Conservation (phyloP, 148 eudicot genomes). For the Dysphania ambrosioides region DNA sequence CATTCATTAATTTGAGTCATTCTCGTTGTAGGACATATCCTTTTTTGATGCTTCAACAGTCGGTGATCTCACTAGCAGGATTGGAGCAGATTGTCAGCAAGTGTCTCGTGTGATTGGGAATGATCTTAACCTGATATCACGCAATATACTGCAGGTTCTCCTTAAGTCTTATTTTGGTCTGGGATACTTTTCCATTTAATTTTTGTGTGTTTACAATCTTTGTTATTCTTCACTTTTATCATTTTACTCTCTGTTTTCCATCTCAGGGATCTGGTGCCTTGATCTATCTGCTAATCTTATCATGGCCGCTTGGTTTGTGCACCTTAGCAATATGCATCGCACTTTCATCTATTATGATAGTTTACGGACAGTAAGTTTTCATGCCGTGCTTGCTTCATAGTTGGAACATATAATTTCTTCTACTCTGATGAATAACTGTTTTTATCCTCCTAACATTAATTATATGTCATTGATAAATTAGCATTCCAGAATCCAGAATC, state of each 20-base stretch:
- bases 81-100: conserved; percentile 99
- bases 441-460: neutral
- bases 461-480: neutral
- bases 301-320: conserved; percentile 87
- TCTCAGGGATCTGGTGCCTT: conserved; percentile 82
- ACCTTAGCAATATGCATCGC: conserved; percentile 74
- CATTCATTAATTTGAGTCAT: neutral
- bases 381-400: conserved; percentile 9
- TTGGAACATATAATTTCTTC: neutral
- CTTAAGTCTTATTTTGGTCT: neutral
- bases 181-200: neutral
- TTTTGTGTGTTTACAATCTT: neutral
- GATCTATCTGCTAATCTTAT: conserved; percentile 80
- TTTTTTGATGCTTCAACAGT: conserved; percentile 88
- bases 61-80: conserved; percentile 97
- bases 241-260: conserved; percentile 9
- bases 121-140: conserved; percentile 88
- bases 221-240: conserved; percentile 11
- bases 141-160: conserved; percentile 85
- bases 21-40: conserved; percentile 65
- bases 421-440: neutral
- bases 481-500: neutral
- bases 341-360: conserved; percentile 62
- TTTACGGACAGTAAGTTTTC: conserved; percentile 81
- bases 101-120: conserved; percentile 97